A percentile compares a stretch with the other conserved stretches of the same genome.
phyloP scores from a whole-genome alignment of 2,329 filamentous ascomycete genomes.

The Xylariaceae sp. region DNA sequence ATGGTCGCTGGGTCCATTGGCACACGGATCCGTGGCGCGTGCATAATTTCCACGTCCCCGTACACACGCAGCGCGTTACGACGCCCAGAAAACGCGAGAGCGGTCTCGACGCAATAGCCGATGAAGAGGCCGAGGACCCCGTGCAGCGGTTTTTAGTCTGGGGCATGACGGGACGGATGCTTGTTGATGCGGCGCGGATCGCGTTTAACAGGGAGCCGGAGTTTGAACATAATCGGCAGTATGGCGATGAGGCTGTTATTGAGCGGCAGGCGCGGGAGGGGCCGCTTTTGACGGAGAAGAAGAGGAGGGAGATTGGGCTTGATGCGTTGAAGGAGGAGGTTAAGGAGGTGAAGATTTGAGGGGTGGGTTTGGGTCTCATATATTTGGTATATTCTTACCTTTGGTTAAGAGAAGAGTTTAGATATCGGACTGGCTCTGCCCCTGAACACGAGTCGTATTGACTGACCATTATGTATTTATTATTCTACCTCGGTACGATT shows the following conservation, averaged over 20 bases:
- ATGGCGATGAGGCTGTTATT: slow-evolving; percentile 51
- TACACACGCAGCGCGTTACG: slow-evolving; percentile 63
- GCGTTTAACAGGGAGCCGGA: slow-evolving; percentile 79
- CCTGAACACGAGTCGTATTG: too few relatives aligned
- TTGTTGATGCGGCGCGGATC: slow-evolving; percentile 81
- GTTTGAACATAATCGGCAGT: slow-evolving; percentile 62
- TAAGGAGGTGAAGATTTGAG: slow-evolving; percentile 40
- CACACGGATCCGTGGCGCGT: slow-evolving; percentile 73
- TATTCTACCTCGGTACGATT: too few relatives aligned
- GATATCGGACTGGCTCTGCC: too few relatives aligned
- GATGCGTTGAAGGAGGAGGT: slow-evolving; percentile 33
- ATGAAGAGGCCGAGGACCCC: slow-evolving; percentile 38
- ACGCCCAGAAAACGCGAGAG: slow-evolving; percentile 42
- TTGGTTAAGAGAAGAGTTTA: too few relatives aligned
- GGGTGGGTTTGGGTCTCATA: too few relatives aligned
- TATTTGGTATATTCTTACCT: not conserved
- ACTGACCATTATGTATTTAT: too few relatives aligned
- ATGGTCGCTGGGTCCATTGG: slow-evolving; percentile 75
- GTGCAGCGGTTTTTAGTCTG: slow-evolving; percentile 73
- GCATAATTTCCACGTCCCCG: slow-evolving; percentile 89
- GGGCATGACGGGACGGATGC: slow-evolving; percentile 88
- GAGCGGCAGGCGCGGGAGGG: slow-evolving; percentile 42
- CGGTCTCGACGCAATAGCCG: slow-evolving; percentile 25
- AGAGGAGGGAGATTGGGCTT: slow-evolving; percentile 29
- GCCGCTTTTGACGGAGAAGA: slow-evolving; percentile 42